phyloP scores from a whole-genome alignment of 2,329 filamentous ascomycete species.

The Talaromyces sp. region DNA sequence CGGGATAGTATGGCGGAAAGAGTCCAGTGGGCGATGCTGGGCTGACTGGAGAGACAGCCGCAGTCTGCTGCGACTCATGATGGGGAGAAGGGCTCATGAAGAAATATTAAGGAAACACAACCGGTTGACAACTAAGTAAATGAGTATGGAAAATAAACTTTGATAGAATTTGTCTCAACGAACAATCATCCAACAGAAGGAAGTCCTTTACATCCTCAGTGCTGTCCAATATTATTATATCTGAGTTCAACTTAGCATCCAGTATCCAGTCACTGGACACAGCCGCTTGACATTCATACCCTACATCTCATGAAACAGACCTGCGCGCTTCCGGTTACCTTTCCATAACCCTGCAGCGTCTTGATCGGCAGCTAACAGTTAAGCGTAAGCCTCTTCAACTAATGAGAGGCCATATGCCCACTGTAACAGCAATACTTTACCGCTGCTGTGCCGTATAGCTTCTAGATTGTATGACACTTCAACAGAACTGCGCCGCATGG shows the following conservation, averaged over 20 bases:
- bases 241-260: background rate
- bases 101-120: background rate
- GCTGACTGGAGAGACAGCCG: background rate
- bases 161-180: background rate
- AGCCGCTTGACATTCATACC: background rate
- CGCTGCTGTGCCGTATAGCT: conserved; percentile 5
- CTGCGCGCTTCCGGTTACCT: conserved; percentile 1
- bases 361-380: background rate
- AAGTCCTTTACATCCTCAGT: background rate
- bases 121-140: background rate
- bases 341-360: background rate
- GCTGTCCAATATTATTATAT: conserved; percentile 3
- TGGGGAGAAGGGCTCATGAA: background rate
- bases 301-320: conserved; percentile 7
- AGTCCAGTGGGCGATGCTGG: background rate
- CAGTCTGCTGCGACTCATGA: conserved; percentile 5
- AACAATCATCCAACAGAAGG: background rate
- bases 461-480: background rate
- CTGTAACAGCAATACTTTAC: background rate
- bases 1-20: conserved; percentile 2
- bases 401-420: background rate
- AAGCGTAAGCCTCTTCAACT: background rate
- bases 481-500: background rate
- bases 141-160: background rate
- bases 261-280: background rate